A percentile compares a stretch with the other conserved stretches of the same genome.
These are phyloP conservation scores for Phylloboletellus chloephorus DNA, from an alignment of 1,284 basidiomycete species.

Conservation along the genomic window DNA sequence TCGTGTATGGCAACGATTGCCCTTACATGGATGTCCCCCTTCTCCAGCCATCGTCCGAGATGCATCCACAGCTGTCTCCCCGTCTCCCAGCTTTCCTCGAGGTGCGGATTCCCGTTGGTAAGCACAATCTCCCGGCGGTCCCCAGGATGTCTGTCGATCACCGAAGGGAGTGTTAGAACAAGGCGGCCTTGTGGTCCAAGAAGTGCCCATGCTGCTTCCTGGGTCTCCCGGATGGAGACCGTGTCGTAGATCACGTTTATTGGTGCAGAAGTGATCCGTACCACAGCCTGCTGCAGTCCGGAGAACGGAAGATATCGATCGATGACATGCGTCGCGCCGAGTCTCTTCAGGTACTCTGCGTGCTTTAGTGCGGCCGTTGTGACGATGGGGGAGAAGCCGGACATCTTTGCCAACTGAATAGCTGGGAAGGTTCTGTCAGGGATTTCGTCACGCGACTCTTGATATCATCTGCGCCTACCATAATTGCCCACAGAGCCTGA, in stretches of 20 bases:
- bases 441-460: slow-evolving; percentile 4
- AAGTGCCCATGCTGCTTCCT: slow-evolving; percentile 30
- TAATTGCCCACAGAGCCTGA: slow-evolving; percentile 43
- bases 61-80: slow-evolving; percentile 31
- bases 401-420: slow-evolving; percentile 32
- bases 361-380: slow-evolving; percentile 42
- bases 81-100: slow-evolving; percentile 30
- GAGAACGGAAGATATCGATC: slow-evolving; percentile 32
- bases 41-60: slow-evolving; percentile 33
- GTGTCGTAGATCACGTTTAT: slow-evolving; percentile 34
- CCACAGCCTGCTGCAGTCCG: slow-evolving; percentile 26
- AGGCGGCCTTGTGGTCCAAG: slow-evolving; percentile 31
- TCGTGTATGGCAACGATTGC: not conserved
- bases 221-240: slow-evolving; percentile 32
- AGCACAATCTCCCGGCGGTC: slow-evolving; percentile 30
- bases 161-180: slow-evolving; percentile 28
- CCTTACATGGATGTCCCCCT: slow-evolving; percentile 33
- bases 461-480: slow-evolving; percentile 27
- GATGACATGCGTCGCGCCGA: slow-evolving; percentile 44
- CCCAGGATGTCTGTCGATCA: slow-evolving; percentile 22
- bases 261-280: slow-evolving; percentile 28
- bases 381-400: slow-evolving; percentile 34
- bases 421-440: slow-evolving; percentile 17
- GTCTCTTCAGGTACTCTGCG: slow-evolving; percentile 35
- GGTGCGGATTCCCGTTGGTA: slow-evolving; percentile 31